Percentiles rank a stretch among this genome's conserved stretches.
Conservation (phyloP, 345 rosid species). For the Eucalyptus tenuipes region DNA sequence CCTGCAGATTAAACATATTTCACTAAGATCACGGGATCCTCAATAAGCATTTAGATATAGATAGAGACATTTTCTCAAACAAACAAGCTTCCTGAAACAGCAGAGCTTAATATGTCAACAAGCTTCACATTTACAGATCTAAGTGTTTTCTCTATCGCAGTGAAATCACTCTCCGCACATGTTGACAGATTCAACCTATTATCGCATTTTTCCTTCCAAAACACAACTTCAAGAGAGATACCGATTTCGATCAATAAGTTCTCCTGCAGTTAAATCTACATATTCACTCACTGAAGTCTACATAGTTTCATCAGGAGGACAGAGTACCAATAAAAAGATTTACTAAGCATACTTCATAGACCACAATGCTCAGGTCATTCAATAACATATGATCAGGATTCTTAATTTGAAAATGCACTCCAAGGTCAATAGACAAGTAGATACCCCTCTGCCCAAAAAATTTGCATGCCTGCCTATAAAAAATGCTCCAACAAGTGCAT, state of each 20-base stretch:
- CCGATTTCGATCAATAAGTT: background rate
- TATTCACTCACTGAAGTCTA: background rate
- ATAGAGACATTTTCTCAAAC: background rate
- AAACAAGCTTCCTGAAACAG: background rate
- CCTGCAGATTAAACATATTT: constrained; percentile 23
- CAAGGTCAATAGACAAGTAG: background rate
- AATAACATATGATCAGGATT: background rate
- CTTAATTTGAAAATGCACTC: background rate
- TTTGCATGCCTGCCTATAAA: background rate
- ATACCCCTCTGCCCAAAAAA: background rate
- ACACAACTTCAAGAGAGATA: background rate
- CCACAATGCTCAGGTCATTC: background rate
- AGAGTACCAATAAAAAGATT: background rate
- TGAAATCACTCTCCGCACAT: background rate
- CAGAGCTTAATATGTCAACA: background rate
- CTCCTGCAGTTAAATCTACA: background rate
- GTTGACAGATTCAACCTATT: background rate
- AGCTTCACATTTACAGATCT: background rate
- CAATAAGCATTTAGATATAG: background rate
- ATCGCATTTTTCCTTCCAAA: background rate
- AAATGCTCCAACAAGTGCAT: background rate
- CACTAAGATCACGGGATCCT: background rate
- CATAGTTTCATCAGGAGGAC: background rate
- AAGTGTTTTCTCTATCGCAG: background rate
- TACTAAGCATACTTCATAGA: background rate